Conservation (phyloP, 495 filamentous ascomycete species). For the Letharia lupina region DNA sequence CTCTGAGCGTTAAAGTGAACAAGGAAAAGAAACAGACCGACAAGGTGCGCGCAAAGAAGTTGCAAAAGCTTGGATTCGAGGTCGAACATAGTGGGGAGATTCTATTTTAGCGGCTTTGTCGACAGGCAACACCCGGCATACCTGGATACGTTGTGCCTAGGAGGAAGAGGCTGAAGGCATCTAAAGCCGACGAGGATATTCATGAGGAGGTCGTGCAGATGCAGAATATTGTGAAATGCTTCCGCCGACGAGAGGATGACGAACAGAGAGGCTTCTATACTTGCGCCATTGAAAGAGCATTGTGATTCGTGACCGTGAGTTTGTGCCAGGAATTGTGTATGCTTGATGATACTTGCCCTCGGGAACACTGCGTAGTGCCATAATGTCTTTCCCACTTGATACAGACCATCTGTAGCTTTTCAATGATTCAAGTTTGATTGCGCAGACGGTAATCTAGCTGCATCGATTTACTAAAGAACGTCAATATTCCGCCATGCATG, state of each 20-base stretch:
- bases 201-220: constrained; percentile 24
- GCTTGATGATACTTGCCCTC: background rate
- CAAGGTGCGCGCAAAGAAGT: constrained; percentile 57
- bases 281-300: background rate
- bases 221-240: constrained; percentile 80
- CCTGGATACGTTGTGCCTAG: background rate
- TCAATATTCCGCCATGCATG: background rate
- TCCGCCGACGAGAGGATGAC: constrained; percentile 15
- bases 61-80: constrained; percentile 75
- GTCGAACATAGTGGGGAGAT: constrained; percentile 73
- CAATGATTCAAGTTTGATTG: background rate
- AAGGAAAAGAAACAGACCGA: constrained; percentile 59
- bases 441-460: background rate
- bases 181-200: background rate
- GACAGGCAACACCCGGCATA: background rate
- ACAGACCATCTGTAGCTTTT: background rate
- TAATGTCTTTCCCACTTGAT: background rate
- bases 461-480: background rate
- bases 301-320: background rate
- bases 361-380: background rate
- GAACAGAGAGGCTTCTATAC: background rate
- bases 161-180: background rate
- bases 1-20: constrained; percentile 60
- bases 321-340: background rate
- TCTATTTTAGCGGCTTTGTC: constrained; percentile 45